Base-by-base conservation (phyloP, 441 rosid species). In the Syzygium malaccense region DNA sequence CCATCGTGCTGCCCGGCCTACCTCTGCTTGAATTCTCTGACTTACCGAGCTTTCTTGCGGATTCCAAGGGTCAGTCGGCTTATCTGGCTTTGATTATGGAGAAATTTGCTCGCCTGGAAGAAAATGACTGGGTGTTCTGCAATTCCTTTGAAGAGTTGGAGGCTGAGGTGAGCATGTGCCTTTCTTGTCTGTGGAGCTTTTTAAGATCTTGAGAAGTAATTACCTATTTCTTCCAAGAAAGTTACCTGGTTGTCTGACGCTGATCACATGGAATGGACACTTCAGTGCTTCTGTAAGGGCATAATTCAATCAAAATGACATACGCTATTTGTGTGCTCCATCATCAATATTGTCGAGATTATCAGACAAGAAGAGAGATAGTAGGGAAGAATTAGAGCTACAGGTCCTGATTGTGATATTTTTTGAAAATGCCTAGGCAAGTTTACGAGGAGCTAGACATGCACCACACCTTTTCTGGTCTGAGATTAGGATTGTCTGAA, bases 121-220 rank as follows among this genome's bases (percentile, higher is more conserved):
- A 87, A 84, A 87, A 64, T 90, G 92, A 94, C 57, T 92, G 93
- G 94, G 93, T 93, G 57, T 87, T 94, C 88, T 91, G 93, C 87
- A 94, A 93, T 89, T 91, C 94, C 68, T 93, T 91, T 58, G 90
- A 90, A 56, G 93, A 91, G 85, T 92, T 94, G 86, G 94, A 93
- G 89, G 85, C 51, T 84, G 92, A 92, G 94, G 94, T 93, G 89
- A 88, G 66, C 54, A 55, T 12, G 15, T 37, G 6, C 58, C 45
- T 87, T 48, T 71, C 71, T 87, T 53, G 54, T 37, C 32, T n/a
- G 30, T 32, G 45, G 64, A 55, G 48, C 57, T 32, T 85, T 55
- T 57, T 19, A 37, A 33, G 57, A 55, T 85, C 19, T 30, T 32
- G 60, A 32, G 64, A 55, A 51, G 64, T 51, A 32, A 53, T 37